These are phyloP conservation scores for Nakazawaea laoshanensis DNA, from an alignment of 805 yeast genomes.

Conservation along the genomic window DNA sequence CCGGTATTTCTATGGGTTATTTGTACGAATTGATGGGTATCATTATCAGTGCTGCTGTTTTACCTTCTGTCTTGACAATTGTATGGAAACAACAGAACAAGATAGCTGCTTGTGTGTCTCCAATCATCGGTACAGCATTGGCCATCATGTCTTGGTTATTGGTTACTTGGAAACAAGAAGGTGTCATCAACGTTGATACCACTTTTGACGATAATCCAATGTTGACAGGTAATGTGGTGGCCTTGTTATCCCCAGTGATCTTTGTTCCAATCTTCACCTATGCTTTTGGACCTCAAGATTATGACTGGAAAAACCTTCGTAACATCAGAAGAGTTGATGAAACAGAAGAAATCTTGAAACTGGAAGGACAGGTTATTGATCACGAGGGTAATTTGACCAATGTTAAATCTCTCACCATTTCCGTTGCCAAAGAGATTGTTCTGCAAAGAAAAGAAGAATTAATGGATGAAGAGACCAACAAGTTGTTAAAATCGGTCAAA, in stretches of 20 bases:
- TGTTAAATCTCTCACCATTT: slow-evolving; percentile 10
- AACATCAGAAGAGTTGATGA: slow-evolving; percentile 62
- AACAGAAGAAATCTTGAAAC: slow-evolving; percentile 50
- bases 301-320: slow-evolving; percentile 62
- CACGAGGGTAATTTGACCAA: slow-evolving; percentile 16
- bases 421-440: slow-evolving; percentile 14
- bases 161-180: slow-evolving; percentile 34
- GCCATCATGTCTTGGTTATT: slow-evolving; percentile 68
- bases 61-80: slow-evolving; percentile 63
- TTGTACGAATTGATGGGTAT: slow-evolving; percentile 85
- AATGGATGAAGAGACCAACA: slow-evolving; percentile 40
- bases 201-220: slow-evolving; percentile 85
- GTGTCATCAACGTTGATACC: slow-evolving; percentile 33
- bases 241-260: slow-evolving; percentile 63
- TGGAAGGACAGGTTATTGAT: slow-evolving; percentile 21
- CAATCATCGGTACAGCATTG: slow-evolving; percentile 66
- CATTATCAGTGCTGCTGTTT: slow-evolving; percentile 78
- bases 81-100: slow-evolving; percentile 58
- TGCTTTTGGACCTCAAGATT: slow-evolving; percentile 60
- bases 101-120: slow-evolving; percentile 66
- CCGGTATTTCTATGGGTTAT: slow-evolving; percentile 80
- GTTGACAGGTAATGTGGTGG: slow-evolving; percentile 84
- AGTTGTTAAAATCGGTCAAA: slow-evolving; percentile 49
- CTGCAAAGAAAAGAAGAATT: slow-evolving; percentile 15
- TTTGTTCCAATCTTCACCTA: slow-evolving; percentile 60